phyloP scores from a whole-genome alignment of 2,329 filamentous ascomycete genomes.

The Amauroascus niger region DNA sequence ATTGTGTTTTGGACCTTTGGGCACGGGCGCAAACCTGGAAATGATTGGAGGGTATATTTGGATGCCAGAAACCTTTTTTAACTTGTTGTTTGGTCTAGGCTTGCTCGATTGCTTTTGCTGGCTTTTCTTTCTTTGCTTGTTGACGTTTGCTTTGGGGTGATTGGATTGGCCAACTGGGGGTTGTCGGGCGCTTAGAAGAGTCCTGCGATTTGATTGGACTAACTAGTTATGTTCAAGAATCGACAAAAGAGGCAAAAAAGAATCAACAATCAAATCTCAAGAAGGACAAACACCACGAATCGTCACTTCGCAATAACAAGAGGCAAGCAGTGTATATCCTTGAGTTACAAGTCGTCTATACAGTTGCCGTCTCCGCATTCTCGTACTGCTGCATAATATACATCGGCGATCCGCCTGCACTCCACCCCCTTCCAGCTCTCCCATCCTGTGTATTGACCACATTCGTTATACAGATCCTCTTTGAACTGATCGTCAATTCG shows the following conservation, averaged over 20 bases:
- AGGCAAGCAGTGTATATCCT: too few relatives aligned
- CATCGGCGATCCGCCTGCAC: slow-evolving; percentile 11
- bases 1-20: slow-evolving; percentile 1
- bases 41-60: slow-evolving; percentile 10
- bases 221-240: not conserved
- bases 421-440: slow-evolving; percentile 7
- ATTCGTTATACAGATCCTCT: slow-evolving; percentile 10
- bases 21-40: not conserved
- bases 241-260: not conserved
- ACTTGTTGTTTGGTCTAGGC: not conserved
- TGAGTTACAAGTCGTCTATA: not conserved
- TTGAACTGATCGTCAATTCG: slow-evolving; percentile 44
- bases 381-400: slow-evolving; percentile 14
- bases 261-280: too few relatives aligned
- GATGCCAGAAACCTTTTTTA: not conserved
- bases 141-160: slow-evolving; percentile 2
- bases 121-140: too few relatives aligned
- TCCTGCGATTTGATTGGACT: not conserved
- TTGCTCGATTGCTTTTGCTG: not conserved
- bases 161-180: not conserved
- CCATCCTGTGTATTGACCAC: slow-evolving; percentile 6
- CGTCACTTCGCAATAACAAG: too few relatives aligned
- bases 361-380: slow-evolving; percentile 13
- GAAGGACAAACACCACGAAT: too few relatives aligned
- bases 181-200: not conserved